Evolutionary conservation across 2,329 filamentous ascomycete species (phyloP).

Genomic region (Fusarium sp.): DNA sequence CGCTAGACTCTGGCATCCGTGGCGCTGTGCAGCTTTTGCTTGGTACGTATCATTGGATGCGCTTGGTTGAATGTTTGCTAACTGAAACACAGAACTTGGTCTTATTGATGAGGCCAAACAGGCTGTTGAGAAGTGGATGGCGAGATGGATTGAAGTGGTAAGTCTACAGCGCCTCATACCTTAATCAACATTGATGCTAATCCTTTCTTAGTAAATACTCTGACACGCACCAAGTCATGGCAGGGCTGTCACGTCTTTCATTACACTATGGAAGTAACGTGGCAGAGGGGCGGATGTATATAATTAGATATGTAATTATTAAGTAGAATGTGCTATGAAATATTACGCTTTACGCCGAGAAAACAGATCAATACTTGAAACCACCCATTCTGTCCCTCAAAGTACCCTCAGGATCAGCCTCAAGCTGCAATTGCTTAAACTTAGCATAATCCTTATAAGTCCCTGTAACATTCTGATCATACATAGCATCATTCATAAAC

Average conservation of each 20-base stretch:
- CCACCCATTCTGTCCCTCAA: constrained; percentile 10
- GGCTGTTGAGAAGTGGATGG: constrained; percentile 16
- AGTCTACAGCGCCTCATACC: too few species aligned
- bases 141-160: constrained; percentile 25
- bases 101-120: constrained; percentile 18
- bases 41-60: fast-evolving
- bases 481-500: constrained; percentile 24
- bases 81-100: background rate
- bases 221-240: too few species aligned
- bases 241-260: too few species aligned
- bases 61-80: fast-evolving
- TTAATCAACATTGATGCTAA: too few species aligned
- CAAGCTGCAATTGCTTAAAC: constrained; percentile 5
- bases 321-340: fast-evolving
- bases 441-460: constrained; percentile 13
- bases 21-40: constrained; percentile 2
- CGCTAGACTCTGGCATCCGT: constrained; percentile 10
- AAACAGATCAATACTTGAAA: constrained; percentile 2
- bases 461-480: constrained; percentile 15
- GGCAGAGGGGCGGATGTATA: fast-evolving
- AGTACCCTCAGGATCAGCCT: constrained; percentile 11
- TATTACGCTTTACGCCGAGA: background rate
- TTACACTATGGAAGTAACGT: fast-evolving
- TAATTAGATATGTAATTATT: background rate
- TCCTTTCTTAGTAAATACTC: background rate